phyloP scores from a whole-genome alignment of 768 basidiomycete genomes.

The Lentinula lateritia region DNA sequence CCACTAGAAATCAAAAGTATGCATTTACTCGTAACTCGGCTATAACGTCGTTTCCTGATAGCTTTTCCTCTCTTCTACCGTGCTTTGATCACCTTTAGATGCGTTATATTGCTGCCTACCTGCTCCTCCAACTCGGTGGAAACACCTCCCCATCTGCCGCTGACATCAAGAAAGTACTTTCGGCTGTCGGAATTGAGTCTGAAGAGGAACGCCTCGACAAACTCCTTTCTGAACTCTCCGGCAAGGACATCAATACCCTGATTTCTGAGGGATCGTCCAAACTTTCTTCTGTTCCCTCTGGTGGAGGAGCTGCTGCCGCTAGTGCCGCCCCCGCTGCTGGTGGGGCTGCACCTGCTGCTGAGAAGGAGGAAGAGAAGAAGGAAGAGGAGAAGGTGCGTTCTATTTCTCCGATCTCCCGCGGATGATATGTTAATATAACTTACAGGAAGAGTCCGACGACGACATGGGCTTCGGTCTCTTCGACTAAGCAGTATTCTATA shows the following conservation, averaged over 20 bases:
- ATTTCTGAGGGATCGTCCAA: constrained; percentile 91
- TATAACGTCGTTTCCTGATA: not conserved
- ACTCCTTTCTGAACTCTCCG: constrained; percentile 85
- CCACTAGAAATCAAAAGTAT: constrained; percentile 11
- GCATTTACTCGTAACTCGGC: constrained; percentile 36
- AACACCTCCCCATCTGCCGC: constrained; percentile 80
- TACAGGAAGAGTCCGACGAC: constrained; percentile 89
- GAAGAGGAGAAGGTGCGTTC: constrained; percentile 75
- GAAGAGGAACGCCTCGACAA: constrained; percentile 77
- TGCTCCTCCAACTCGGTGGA: constrained; percentile 93
- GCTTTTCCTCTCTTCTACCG: not conserved
- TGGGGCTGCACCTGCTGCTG: constrained; percentile 59
- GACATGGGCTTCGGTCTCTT: constrained; percentile 99
- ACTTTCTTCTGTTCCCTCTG: constrained; percentile 95
- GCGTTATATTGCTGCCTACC: constrained; percentile 93
- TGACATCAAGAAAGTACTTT: constrained; percentile 86
- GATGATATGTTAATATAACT: too few relatives aligned
- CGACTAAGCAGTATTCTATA: constrained; percentile 50
- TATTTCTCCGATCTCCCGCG: too few relatives aligned
- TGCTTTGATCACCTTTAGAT: constrained; percentile 41
- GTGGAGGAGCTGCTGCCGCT: constrained; percentile 67
- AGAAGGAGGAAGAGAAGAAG: constrained; percentile 87
- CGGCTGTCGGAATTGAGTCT: constrained; percentile 80
- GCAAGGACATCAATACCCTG: constrained; percentile 86
- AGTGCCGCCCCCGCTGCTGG: constrained; percentile 47